Evolutionary conservation across 2,329 filamentous ascomycete species (phyloP).

Genomic region (Blastomyces silverae): DNA sequence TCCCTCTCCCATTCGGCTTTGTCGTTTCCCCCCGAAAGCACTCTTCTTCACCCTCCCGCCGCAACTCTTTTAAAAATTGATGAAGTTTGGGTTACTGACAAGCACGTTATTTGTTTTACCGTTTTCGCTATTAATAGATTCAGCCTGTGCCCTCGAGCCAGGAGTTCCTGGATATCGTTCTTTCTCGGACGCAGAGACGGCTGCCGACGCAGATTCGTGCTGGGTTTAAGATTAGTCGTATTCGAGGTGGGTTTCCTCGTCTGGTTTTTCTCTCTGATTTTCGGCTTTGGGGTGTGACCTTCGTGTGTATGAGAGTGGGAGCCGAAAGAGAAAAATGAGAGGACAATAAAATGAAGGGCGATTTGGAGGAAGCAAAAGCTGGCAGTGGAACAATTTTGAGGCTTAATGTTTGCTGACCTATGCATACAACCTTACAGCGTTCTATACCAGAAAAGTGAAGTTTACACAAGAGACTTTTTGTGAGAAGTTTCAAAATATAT

Average conservation of each 20-base stretch:
- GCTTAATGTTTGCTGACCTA: slow-evolving; percentile 26
- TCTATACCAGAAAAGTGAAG: slow-evolving; percentile 98
- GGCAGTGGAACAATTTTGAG: not conserved
- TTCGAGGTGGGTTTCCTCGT: slow-evolving; percentile 49
- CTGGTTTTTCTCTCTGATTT: not conserved
- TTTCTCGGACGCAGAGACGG: slow-evolving; percentile 85
- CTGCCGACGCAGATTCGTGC: slow-evolving; percentile 92
- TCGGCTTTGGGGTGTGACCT: not conserved
- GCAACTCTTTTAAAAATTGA: not conserved
- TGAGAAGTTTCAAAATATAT: slow-evolving; percentile 84
- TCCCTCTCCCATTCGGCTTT: slow-evolving; percentile 5
- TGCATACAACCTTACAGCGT: slow-evolving; percentile 47
- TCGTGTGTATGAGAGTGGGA: not conserved
- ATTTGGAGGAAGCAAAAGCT: not conserved
- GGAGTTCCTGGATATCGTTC: slow-evolving; percentile 96
- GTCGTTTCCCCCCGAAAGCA: not conserved
- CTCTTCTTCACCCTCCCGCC: too few species aligned
- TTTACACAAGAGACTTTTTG: slow-evolving; percentile 95
- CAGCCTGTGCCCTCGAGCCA: slow-evolving; percentile 82
- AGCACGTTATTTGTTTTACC: not conserved
- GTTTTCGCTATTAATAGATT: slow-evolving; percentile 44
- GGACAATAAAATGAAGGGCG: not conserved
- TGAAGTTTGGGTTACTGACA: not conserved
- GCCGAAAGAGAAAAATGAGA: not conserved
- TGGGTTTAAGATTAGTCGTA: slow-evolving; percentile 93